Base-by-base conservation (phyloP, 164 flowering plant species). In the Taxillus chinensis region DNA sequence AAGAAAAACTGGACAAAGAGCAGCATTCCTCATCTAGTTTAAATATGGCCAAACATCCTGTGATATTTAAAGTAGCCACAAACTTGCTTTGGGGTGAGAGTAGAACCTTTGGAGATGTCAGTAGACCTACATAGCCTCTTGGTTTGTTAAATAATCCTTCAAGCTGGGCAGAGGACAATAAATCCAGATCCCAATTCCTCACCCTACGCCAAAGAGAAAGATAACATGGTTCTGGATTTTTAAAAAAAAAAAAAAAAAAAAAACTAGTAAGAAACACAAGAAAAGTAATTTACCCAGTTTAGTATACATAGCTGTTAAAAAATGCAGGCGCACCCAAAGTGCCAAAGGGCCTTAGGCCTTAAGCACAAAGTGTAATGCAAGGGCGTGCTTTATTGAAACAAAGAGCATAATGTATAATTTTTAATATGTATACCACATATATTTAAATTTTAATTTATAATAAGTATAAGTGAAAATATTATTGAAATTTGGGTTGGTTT, bases 151-250 rank as follows among this genome's bases (percentile, higher is more conserved):
- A 86, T 61, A 72, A 45, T 27, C 96, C 96, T 67, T 89, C 84
- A 77, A 79, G 74, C 61, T 80, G 77, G 68, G 68, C 68, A 68
- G 67, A 74, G 64, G 61, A 75, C 62, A 85, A 46, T 42, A 59
- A 79, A 45, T 87, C 85, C 62, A 85, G 62, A 62, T 71, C 71
- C 50, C 65, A 75, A 61, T 66, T 70, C 40, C 67, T 49, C 56
- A 72, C 64, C 64, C 67, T 75, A 62, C 73, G 88, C 93, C 96
- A 89, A 50, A 95, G 56, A 74, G 92, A 84, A 69, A 93, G 76
- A 60, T 40, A 57, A 69, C 71, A 83, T 12, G 74, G 73, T 61
- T 89, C 97, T 90, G 89, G 45, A 46, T 49, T n/a, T n/a, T n/a
- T n/a, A n/a, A 53, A 60, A 56, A 57, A 41, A 71, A 42, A 41